Evolutionary conservation across 2,329 filamentous ascomycete genomes (phyloP), one percentile per base, ranked within the genome.

Genomic region (Torrubiellomyces zombiae): DNA sequence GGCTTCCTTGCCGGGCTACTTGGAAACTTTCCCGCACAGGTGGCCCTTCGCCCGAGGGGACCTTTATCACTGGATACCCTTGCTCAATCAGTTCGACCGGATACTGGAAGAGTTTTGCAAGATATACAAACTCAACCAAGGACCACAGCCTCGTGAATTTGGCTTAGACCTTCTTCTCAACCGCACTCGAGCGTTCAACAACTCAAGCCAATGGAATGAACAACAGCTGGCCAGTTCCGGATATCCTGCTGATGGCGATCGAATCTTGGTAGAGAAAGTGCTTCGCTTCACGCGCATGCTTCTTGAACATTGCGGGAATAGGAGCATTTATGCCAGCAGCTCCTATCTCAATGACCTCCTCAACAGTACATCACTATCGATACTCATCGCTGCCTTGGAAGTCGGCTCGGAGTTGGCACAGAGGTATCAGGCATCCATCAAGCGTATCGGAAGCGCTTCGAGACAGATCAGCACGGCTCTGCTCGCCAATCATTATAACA

Each of bases 21-120:
- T 98, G 36, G 63, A 65, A 39, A 68, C 66, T 28, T 95, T 95
- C 47, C 83, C 86, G 30, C 74, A 75, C 35, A 64, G 75, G 64
- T 98, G 89, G 89, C 83, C 85, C 3, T 92, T 95, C 44, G 86
- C 86, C 19, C 72, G 86, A 48, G 91, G 89, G 32, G 89, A 98
- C 48, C 60, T 95, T 16, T 95, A 95, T 48, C 86, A 98, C 60
- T 98, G 91, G 91, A 94, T 98, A 37, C 75, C 80, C 15, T 66
- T 93, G 14, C 57, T 98, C 31, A 92, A 98, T 50, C 75, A 83
- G 29, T 95, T 98, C 51, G 89, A 98, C 51, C 70, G 68, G 42
- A 73, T 95, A 35, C 58, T 98, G 20, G 81, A 92, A 39, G 60
- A 70, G 19, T 83, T 92, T 47, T 82, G 75, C 49, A 63, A 68